phyloP scores from a whole-genome alignment of 73 alveolate genomes.

The Diophrys sp. region DNA sequence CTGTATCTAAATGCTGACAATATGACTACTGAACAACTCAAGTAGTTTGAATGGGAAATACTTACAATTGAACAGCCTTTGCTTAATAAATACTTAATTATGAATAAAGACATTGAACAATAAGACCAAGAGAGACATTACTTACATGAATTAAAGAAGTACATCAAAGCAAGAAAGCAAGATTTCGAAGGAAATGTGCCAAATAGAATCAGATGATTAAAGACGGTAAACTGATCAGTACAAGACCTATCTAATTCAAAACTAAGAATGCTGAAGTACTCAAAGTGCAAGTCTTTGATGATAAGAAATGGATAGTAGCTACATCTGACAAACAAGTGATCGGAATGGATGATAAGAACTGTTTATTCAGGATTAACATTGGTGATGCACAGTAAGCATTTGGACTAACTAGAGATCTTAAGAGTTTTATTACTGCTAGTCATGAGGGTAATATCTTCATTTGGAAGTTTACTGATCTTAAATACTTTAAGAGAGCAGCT shows the following conservation, averaged over 20 bases:
- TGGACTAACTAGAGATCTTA: slow-evolving; percentile 66
- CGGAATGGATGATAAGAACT: slow-evolving; percentile 45
- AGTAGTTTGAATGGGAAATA: slow-evolving; percentile 41
- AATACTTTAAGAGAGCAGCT: no score
- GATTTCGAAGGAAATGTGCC: slow-evolving; percentile 34
- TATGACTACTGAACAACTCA: slow-evolving; percentile 35
- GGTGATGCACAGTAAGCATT: slow-evolving; percentile 67
- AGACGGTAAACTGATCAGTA: slow-evolving; percentile 29
- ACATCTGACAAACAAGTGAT: slow-evolving; percentile 48
- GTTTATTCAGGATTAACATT: slow-evolving; percentile 39
- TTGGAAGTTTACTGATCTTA: slow-evolving; percentile 61
- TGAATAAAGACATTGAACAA: slow-evolving; percentile 26
- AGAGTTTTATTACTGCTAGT: slow-evolving; percentile 58
- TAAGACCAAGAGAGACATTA: slow-evolving; percentile 23
- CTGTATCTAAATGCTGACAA: slow-evolving; percentile 23
- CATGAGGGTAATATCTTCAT: slow-evolving; percentile 73
- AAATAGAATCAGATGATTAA: background rate
- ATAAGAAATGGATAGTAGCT: slow-evolving; percentile 7
- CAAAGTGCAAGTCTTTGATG: slow-evolving; percentile 12
- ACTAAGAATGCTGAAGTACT: background rate
- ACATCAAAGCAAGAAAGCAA: slow-evolving; percentile 39
- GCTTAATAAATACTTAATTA: slow-evolving; percentile 36
- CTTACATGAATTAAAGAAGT: slow-evolving; percentile 25
- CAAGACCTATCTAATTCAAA: slow-evolving; percentile 12
- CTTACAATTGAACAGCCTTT: slow-evolving; percentile 50